Conservation (phyloP, 2,329 filamentous ascomycete species). For the Aspergillus sp. region DNA sequence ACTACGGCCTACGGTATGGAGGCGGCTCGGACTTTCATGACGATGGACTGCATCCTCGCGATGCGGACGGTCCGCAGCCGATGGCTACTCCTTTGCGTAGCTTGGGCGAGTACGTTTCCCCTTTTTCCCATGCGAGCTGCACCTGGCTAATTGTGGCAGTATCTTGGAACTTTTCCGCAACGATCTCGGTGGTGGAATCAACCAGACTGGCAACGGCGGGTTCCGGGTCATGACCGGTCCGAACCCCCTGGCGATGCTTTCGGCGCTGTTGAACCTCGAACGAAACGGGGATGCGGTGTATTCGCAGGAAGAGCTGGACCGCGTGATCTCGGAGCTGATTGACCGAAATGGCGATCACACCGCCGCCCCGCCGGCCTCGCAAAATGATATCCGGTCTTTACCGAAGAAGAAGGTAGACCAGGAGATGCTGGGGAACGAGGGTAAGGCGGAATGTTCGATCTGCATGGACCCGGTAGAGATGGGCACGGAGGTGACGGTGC, state of each 20-base stretch:
- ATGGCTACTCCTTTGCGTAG: conserved; percentile 48
- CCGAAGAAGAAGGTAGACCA: conserved; percentile 69
- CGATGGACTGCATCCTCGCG: conserved; percentile 48
- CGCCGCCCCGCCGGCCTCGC: conserved; percentile 77
- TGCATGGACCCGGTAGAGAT: conserved; percentile 83
- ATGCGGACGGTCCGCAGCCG: conserved; percentile 52
- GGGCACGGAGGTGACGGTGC: conserved; percentile 69
- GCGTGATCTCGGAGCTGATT: conserved; percentile 84
- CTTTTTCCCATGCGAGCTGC: not conserved
- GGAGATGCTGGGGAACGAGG: conserved; percentile 68
- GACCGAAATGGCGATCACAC: conserved; percentile 72
- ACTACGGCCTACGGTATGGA: conserved; percentile 4
- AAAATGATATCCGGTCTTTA: conserved; percentile 70
- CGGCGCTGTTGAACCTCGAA: conserved; percentile 38
- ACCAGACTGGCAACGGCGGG: conserved; percentile 14
- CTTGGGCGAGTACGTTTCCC: conserved; percentile 47
- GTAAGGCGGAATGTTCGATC: conserved; percentile 80
- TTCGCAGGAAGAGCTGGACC: conserved; percentile 84
- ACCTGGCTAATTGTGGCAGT: conserved; percentile 18
- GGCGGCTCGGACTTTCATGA: conserved; percentile 10
- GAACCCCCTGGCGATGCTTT: conserved; percentile 49
- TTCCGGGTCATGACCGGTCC: conserved; percentile 23
- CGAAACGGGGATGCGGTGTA: conserved; percentile 78
- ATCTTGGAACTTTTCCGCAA: conserved; percentile 29
- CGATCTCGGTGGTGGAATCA: conserved; percentile 14